Percentiles rank a stretch among this genome's conserved stretches.
These are phyloP conservation scores for Sphaerosporella brunnea DNA, from an alignment of 495 filamentous ascomycete species.

Conservation along the genomic window DNA sequence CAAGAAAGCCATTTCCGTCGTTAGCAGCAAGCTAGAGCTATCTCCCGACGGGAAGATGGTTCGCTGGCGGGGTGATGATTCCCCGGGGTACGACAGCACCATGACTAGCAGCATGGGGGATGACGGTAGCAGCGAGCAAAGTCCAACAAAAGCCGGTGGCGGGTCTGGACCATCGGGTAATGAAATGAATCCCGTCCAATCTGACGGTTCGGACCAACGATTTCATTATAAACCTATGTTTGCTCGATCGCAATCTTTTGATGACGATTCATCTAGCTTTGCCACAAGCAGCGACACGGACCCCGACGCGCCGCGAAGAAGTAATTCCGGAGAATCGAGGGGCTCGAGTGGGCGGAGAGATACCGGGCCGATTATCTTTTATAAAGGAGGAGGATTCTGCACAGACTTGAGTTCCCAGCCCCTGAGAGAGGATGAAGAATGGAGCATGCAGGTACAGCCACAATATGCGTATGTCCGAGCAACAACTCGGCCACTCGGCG, in stretches of 20 bases:
- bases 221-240: constrained; percentile 52
- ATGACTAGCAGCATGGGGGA: too few species aligned
- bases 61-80: constrained; percentile 47
- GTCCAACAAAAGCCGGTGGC: background rate
- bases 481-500: constrained; percentile 14
- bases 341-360: constrained; percentile 29
- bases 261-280: constrained; percentile 29
- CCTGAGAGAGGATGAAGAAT: constrained; percentile 9
- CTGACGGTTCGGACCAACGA: constrained; percentile 11
- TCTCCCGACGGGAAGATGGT: constrained; percentile 56
- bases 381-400: constrained; percentile 55
- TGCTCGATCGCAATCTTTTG: constrained; percentile 31
- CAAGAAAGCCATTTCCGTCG: constrained; percentile 43
- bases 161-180: too few species aligned
- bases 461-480: constrained; percentile 20
- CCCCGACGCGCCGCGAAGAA: constrained; percentile 25
- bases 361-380: constrained; percentile 59
- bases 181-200: background rate
- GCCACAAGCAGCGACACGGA: constrained; percentile 25
- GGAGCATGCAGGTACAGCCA: too few species aligned
- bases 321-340: constrained; percentile 29
- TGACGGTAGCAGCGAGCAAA: constrained; percentile 17
- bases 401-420: constrained; percentile 40
- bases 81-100: constrained; percentile 38
- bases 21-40: constrained; percentile 52